Base-by-base conservation (phyloP, 805 yeast species). In the Huiozyma sinensis region DNA sequence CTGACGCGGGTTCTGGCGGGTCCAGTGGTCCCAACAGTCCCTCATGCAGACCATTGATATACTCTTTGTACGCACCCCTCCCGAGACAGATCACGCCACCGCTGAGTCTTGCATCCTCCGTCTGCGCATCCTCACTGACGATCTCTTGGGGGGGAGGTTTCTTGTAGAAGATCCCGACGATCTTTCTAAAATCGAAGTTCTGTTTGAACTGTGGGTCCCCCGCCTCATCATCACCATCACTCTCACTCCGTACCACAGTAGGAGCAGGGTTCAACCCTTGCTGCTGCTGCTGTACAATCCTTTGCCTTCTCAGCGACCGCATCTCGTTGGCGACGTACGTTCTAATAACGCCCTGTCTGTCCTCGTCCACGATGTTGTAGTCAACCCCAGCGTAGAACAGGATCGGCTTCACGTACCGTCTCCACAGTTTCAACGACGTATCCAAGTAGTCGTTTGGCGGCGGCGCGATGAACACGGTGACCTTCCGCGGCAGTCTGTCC, bases 21-120 rank as follows among this genome's bases (percentile, higher is more conserved):
- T 75, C 87, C 46, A 90, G 67, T 1, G 97, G 97, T 0, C 98
- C 98, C 39, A 92, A 64, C 58, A 92, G 71, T 6, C 98, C 98
- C 67, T 92, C 98, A 54, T 92, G 96, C 8, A 92, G 60, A 7
- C 99, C 99, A 38, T 75, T 72, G 43, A 92, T 60, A 59, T 87
- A 92, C 69, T 92, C 99, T 61, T 90, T 90, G 61, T 76, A 92
- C 0, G 97, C 90, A 45, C 98, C 98, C 60, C 99, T 74, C 5
- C 99, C 99, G 28, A 92, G 67, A 59, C 96, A 85, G 17, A 92
- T 73, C 9, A 88, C 81, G 38, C 97, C 98, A 28, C 97, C 97
- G 7, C 80, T 75, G 29, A 70, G 43, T 10, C 59, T 58, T 3
- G 76, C 72, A 31, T 70, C 69, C 2, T 50, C 41, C 4, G 65